Percentiles rank a stretch among this genome's conserved stretches.
These are phyloP conservation scores for Cinchona pubescens DNA, from an alignment of 257 asterid genomes.

Conservation along the genomic window DNA sequence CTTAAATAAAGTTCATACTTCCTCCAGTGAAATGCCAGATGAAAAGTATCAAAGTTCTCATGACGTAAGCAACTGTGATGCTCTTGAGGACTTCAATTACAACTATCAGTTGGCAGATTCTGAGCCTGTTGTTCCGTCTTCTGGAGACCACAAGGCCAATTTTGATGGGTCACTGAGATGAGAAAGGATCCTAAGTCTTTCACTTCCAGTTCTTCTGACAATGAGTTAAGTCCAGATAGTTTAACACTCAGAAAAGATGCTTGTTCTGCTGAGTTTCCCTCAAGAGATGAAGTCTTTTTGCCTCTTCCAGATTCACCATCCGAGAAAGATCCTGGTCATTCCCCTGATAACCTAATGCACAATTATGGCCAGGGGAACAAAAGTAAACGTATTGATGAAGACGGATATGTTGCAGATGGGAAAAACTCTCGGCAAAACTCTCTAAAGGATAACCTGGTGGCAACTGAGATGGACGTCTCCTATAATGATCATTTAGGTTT, in stretches of 20 bases:
- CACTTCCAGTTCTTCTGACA: constrained; percentile 46
- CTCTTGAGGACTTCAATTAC: constrained; percentile 38
- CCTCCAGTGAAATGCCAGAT: constrained; percentile 45
- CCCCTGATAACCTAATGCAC: constrained; percentile 33
- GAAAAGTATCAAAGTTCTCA: constrained; percentile 46
- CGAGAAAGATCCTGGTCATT: constrained; percentile 25
- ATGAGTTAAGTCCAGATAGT: constrained; percentile 44
- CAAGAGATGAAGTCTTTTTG: constrained; percentile 25
- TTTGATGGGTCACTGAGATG: constrained; percentile 42
- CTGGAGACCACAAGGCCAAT: constrained; percentile 40
- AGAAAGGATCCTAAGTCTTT: constrained; percentile 45
- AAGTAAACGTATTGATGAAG: constrained; percentile 48
- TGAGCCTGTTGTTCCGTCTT: constrained; percentile 32
- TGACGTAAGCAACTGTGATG: constrained; percentile 38
- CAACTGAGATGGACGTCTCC: constrained; percentile 72
- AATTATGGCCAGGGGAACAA: constrained; percentile 43
- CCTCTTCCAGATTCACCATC: constrained; percentile 37
- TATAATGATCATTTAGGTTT: constrained; percentile 43
- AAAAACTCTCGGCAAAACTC: constrained; percentile 53
- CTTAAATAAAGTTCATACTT: constrained; percentile 42
- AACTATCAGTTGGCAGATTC: constrained; percentile 23
- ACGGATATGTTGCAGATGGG: constrained; percentile 35
- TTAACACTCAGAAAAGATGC: constrained; percentile 29
- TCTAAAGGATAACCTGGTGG: constrained; percentile 43
- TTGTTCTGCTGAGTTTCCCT: constrained; percentile 33